Conservation (phyloP, 108 stramenopile species). For the Cyclotella atomus region DNA sequence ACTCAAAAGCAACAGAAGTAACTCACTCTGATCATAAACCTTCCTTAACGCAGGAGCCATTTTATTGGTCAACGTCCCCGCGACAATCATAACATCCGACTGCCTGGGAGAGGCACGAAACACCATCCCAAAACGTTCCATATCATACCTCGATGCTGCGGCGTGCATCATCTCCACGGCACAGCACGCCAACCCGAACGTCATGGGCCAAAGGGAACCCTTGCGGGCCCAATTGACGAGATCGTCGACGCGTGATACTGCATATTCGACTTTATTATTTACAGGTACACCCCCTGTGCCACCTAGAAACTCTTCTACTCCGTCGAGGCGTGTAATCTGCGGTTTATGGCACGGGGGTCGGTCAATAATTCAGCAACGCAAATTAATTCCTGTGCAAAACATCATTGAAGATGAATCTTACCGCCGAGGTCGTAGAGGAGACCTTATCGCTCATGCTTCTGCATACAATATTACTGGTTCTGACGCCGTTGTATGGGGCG, state of each 20-base stretch:
- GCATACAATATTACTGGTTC: conserved; percentile 34
- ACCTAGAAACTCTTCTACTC: conserved; percentile 70
- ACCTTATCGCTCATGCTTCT: conserved; percentile 73
- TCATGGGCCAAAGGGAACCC: conserved; percentile 99
- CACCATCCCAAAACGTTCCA: conserved; percentile 99
- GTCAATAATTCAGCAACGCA: background rate
- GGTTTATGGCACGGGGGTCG: background rate
- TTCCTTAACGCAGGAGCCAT: conserved; percentile 99
- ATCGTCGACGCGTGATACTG: conserved; percentile 97
- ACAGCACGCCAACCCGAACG: conserved; percentile 99
- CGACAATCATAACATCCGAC: conserved; percentile 99
- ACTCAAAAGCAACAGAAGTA: no score
- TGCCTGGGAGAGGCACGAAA: conserved; percentile 94
- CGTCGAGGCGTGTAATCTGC: conserved; percentile 81
- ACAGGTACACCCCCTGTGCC: conserved; percentile 77
- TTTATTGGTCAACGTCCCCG: conserved; percentile 99
- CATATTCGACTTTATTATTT: conserved; percentile 95
- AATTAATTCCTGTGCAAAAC: background rate
- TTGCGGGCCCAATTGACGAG: conserved; percentile 99
- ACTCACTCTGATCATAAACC: conserved; percentile 94
- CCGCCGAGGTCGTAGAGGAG: conserved; percentile 79
- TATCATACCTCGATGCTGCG: conserved; percentile 98
- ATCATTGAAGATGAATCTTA: conserved; percentile 37
- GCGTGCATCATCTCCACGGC: conserved; percentile 99
- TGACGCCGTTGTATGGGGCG: background rate